A percentile compares a stretch with the other conserved stretches of the same genome.
Conservation (phyloP, 176 grass and related monocot species). For the Leersia perrieri region DNA sequence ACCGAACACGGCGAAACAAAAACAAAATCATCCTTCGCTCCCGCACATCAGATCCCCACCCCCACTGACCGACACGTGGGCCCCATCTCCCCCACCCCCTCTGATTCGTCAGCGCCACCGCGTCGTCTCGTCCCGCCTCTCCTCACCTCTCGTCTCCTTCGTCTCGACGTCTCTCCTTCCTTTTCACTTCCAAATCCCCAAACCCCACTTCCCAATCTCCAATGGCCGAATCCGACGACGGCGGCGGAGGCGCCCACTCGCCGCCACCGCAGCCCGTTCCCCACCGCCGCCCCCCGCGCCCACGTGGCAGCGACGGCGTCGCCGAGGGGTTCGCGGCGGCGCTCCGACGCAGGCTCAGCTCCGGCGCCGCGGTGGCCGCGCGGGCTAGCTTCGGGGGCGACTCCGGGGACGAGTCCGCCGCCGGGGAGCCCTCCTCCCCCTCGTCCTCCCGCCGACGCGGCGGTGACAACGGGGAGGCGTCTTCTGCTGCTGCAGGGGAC, state of each 20-base stretch:
- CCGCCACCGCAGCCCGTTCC: neutral
- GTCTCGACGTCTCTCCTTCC: neutral
- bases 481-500: neutral
- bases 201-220: neutral
- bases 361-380: constrained; percentile 42
- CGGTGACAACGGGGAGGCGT: neutral
- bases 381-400: constrained; percentile 50
- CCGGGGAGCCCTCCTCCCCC: constrained; percentile 34
- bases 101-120: neutral
- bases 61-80: neutral
- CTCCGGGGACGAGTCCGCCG: constrained; percentile 50
- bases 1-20: too few species aligned
- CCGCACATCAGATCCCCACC: neutral
- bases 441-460: constrained; percentile 35
- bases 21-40: too few species aligned
- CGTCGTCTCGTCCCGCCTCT: neutral
- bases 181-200: constrained; percentile 5
- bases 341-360: constrained; percentile 39
- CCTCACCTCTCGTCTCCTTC: neutral
- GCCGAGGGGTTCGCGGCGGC: constrained; percentile 35
- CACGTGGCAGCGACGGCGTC: neutral
- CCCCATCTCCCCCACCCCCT: neutral
- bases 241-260: neutral
- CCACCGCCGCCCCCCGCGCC: constrained; percentile 38
- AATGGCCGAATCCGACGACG: constrained; percentile 37